These are phyloP conservation scores for Globisporangium spinosum DNA, from an alignment of 352 stramenopile species.

Conservation along the genomic window DNA sequence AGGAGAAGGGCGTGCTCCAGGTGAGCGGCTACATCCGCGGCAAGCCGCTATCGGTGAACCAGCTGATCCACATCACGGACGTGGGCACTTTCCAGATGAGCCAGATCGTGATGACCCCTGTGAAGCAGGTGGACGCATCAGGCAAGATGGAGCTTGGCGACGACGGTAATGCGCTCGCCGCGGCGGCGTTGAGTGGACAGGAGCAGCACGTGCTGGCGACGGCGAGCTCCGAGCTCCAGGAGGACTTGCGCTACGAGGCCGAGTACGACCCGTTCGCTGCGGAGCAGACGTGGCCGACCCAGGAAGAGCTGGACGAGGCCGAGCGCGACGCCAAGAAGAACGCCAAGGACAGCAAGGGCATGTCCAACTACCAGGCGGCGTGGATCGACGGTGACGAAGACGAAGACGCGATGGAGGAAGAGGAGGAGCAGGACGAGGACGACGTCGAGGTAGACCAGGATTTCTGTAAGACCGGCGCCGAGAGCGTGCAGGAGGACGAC, in stretches of 20 bases:
- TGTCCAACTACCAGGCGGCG: constrained; percentile 93
- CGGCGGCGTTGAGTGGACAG: constrained; percentile 11
- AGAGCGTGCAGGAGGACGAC: constrained; percentile 50
- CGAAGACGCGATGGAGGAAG: constrained; percentile 50
- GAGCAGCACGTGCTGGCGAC: constrained; percentile 54
- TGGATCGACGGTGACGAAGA: constrained; percentile 87
- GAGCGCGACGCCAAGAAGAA: constrained; percentile 59
- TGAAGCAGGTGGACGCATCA: constrained; percentile 39
- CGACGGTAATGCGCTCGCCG: constrained; percentile 25
- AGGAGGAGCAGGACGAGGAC: constrained; percentile 43
- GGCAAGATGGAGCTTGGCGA: constrained; percentile 37
- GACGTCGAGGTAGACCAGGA: constrained; percentile 62
- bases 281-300: constrained; percentile 97
- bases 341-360: constrained; percentile 43
- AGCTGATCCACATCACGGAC: constrained; percentile 95
- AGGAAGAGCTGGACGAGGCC: constrained; percentile 93
- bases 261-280: constrained; percentile 93
- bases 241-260: constrained; percentile 85
- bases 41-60: constrained; percentile 92
- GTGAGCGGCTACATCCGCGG: constrained; percentile 96
- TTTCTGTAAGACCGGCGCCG: constrained; percentile 76
- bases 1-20: constrained; percentile 63
- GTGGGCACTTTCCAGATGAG: constrained; percentile 92
- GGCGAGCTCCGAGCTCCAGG: constrained; percentile 57
- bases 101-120: constrained; percentile 51